Conservation (phyloP, 495 filamentous ascomycete species). For the Penicillium goetzii region DNA sequence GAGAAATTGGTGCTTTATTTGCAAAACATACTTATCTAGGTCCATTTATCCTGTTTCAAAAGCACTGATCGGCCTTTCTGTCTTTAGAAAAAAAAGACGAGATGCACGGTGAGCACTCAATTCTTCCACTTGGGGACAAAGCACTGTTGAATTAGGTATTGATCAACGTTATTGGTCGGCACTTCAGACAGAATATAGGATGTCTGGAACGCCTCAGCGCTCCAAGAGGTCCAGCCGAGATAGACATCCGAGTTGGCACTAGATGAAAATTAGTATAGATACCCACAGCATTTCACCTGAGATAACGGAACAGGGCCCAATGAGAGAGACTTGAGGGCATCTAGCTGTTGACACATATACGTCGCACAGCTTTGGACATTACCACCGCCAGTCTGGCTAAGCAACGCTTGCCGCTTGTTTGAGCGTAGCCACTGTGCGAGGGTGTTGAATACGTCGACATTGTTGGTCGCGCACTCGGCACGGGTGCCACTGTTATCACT, state of each 20-base stretch:
- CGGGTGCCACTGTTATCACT: conserved; percentile 7
- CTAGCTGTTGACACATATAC: conserved; percentile 1
- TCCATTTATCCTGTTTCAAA: neutral
- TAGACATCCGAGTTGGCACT: conserved; percentile 3
- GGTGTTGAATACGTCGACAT: conserved; percentile 3
- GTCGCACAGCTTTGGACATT: conserved; percentile 1
- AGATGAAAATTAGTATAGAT: neutral
- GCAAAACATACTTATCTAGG: neutral
- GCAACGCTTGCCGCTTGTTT: neutral
- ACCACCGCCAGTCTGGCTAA: conserved; percentile 1
- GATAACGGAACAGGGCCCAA: too few species aligned
- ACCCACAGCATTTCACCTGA: neutral
- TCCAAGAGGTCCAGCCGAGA: conserved; percentile 7
- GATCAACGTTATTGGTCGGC: neutral
- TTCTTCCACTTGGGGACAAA: conserved; percentile 10
- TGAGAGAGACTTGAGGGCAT: conserved; percentile 6
- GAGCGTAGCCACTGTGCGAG: conserved; percentile 4
- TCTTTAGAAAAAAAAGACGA: neutral
- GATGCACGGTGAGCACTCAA: neutral
- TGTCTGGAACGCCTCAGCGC: neutral
- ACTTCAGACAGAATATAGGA: neutral
- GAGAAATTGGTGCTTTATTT: neutral
- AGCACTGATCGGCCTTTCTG: neutral
- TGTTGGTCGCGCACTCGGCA: conserved; percentile 5
- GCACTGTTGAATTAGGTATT: neutral